Percentiles rank a stretch among this genome's conserved stretches.
Conservation (phyloP, 2,329 filamentous ascomycete species). For the Alternaria ventricosa region DNA sequence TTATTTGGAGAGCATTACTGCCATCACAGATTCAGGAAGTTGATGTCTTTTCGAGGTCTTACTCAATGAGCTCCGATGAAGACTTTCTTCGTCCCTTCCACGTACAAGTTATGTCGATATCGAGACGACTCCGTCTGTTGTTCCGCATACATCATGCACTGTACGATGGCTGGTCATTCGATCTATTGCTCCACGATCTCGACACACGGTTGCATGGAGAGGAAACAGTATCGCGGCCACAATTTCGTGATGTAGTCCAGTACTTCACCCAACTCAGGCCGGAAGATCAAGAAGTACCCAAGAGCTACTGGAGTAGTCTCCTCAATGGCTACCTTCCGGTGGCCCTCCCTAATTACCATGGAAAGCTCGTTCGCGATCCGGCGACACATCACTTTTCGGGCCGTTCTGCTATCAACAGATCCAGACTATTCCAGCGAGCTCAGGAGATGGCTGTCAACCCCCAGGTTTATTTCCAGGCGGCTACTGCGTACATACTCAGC, state of each 20-base stretch:
- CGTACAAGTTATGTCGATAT: slow-evolving; percentile 60
- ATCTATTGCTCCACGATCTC: slow-evolving; percentile 74
- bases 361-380: slow-evolving; percentile 26
- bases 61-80: slow-evolving; percentile 44
- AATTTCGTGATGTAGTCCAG: slow-evolving; percentile 66
- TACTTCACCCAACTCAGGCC: slow-evolving; percentile 51
- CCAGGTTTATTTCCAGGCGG: slow-evolving; percentile 78
- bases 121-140: slow-evolving; percentile 24
- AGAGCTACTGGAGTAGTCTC: slow-evolving; percentile 72
- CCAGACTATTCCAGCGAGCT: slow-evolving; percentile 24
- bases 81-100: slow-evolving; percentile 65
- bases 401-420: slow-evolving; percentile 25
- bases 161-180: slow-evolving; percentile 94
- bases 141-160: slow-evolving; percentile 79
- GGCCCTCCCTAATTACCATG: slow-evolving; percentile 66
- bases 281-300: neutral
- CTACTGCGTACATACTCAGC: slow-evolving; percentile 69
- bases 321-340: slow-evolving; percentile 64
- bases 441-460: slow-evolving; percentile 58
- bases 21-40: slow-evolving; percentile 55
- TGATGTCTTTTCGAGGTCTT: slow-evolving; percentile 50
- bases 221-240: slow-evolving; percentile 53
- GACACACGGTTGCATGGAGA: slow-evolving; percentile 55
- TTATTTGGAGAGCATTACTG: slow-evolving; percentile 66
- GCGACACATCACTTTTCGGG: slow-evolving; percentile 21